Base-by-base conservation (phyloP, 208 protist species). In the Phytomonas sp. region DNA sequence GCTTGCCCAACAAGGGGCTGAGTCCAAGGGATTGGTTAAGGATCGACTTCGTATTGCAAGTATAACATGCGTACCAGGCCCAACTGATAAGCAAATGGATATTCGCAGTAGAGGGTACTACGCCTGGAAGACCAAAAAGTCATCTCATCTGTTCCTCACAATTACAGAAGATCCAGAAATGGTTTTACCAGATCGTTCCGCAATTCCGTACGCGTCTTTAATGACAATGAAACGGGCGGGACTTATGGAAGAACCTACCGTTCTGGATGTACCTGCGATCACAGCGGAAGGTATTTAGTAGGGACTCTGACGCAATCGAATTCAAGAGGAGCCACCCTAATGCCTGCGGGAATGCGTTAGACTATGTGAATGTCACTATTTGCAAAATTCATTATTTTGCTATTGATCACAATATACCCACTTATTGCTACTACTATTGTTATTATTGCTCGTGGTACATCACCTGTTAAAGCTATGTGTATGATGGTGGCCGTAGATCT, bases 21-120 rank as follows among this genome's bases (percentile, higher is more conserved):
- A 96, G 64, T 77, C 75, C 7, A 96, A 95, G 56, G 91, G 91
- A 0, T 76, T 96, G 43, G 91, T 95, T 70, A 94, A 94, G 72
- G 88, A 96, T 63, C 79, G 81, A 36, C 83, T 96, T 26, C 91
- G 91, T 43, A 87, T 96, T 36, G 87, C 85, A 32, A 78, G 88
- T 71, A 91, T 95, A 65, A 89, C 85, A 15, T 96, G 91, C 75
- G 75, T 83, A 66, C 88, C 83, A 26, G 91, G 89, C 3, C 88
- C 87, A n/a, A 93, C 87, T 4, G 91, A 96, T 68, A 94, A 94
- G 73, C 91, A 96, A 65, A 85, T 96, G 32, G 91, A 96, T 65
- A 92, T 96, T 66, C 83, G 89, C 46, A 92, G 85, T 65, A 73
- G 82, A 20, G 91, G 91, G 43, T 95, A 95, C 76, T 95, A 95